Base-by-base conservation (phyloP, 352 stramenopile genomes). In the Phytophthora nicotianae region DNA sequence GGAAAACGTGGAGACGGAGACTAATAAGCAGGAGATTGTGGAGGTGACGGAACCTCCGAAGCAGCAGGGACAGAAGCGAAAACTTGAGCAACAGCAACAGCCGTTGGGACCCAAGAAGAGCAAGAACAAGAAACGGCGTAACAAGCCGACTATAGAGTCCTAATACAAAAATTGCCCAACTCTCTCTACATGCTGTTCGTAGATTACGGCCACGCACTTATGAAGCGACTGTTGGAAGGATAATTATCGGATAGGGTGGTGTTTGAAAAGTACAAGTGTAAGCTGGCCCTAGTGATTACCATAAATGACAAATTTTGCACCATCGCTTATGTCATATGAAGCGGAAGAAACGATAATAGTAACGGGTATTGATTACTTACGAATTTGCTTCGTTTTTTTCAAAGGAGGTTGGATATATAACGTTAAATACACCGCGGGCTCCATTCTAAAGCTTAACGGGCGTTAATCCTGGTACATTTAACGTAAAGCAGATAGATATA, bases 41-140 rank as follows among this genome's bases (percentile, higher is more conserved):
- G 41, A 14, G 13, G 26, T 45, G 29, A 17, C 26, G 6, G 16
- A 51, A 9, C 3, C 26, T 33, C 20, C 11, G 10, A 20, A 48
- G n/a, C 46, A 49, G 13, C 37, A 64, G 46, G n/a, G 45, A 20
- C 24, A 48, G 40, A 58, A 65, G 20, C 23, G 24, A 46, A 64
- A 57, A 41, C 47, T 29, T 20, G 40, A 56, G 37, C 20, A 42
- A n/a, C 32, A 64, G 33, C 13, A 53, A n/a, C 27, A 57, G 17
- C 13, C 10, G 19, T 32, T 32, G 20, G 50, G 21, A 9, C 27
- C 17, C 21, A 63, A 58, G 56, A 58, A 68, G 62, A 65, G 50
- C n/a, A 68, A 57, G 21, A 55, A 38, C 48, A 72, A 68, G 37
- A 72, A 72, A 41, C 59, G 52, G 37, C 52, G 42, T 10, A 52